These are phyloP conservation scores for Ustilago loliicola DNA, from an alignment of 1,284 basidiomycete species.

Conservation along the genomic window DNA sequence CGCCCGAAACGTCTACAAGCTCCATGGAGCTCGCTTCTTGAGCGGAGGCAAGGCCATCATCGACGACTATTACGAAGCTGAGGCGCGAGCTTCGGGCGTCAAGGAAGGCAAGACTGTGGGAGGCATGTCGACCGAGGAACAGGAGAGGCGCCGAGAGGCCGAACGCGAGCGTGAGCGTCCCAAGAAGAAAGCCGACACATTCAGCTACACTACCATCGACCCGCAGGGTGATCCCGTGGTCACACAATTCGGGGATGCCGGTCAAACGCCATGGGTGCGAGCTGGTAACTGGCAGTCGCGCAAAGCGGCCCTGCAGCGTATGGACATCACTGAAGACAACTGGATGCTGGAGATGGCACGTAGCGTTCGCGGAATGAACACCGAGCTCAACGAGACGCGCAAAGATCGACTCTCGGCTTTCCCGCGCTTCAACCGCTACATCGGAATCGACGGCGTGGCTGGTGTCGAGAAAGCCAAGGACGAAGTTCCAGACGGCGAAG, in stretches of 20 bases:
- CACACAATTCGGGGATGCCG: slow-evolving; percentile 67
- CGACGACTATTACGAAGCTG: slow-evolving; percentile 95
- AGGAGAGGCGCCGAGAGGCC: slow-evolving; percentile 55
- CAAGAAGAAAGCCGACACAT: slow-evolving; percentile 58
- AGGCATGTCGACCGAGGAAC: slow-evolving; percentile 55
- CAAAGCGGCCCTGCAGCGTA: slow-evolving; percentile 51
- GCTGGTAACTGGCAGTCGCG: slow-evolving; percentile 58
- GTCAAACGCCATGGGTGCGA: slow-evolving; percentile 64
- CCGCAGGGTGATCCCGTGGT: slow-evolving; percentile 62
- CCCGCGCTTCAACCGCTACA: slow-evolving; percentile 48
- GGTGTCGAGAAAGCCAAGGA: slow-evolving; percentile 25
- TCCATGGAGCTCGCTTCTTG: slow-evolving; percentile 91
- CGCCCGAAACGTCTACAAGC: slow-evolving; percentile 91
- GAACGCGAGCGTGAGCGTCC: slow-evolving; percentile 58
- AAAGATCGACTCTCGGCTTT: slow-evolving; percentile 57
- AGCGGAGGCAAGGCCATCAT: slow-evolving; percentile 87
- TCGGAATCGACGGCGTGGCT: slow-evolving; percentile 27
- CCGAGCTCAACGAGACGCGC: slow-evolving; percentile 62
- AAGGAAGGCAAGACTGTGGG: slow-evolving; percentile 67
- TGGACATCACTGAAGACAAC: slow-evolving; percentile 67
- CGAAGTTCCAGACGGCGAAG: slow-evolving; percentile 40
- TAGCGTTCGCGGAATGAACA: slow-evolving; percentile 66
- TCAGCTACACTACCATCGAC: slow-evolving; percentile 58
- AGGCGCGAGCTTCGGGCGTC: slow-evolving; percentile 74
- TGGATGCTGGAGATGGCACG: slow-evolving; percentile 69